Conservation (phyloP, 129 eudicot species). For the Flaveria ramosissima region DNA sequence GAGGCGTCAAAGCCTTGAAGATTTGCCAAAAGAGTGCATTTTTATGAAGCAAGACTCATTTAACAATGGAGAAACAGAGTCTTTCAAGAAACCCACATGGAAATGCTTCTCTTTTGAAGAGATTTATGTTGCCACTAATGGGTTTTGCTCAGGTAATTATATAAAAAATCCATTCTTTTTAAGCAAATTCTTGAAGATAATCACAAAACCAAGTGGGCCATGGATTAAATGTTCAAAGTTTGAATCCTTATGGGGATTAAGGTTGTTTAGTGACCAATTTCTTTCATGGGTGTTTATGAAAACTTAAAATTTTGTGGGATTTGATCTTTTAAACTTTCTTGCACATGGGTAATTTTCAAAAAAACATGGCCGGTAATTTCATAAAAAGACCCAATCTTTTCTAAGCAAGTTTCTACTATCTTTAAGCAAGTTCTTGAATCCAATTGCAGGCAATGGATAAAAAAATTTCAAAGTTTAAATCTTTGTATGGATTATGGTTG, state of each 20-base stretch:
- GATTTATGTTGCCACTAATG: constrained; percentile 80
- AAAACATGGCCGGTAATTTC: no score
- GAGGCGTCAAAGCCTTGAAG: constrained; percentile 64
- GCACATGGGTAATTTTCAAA: no score
- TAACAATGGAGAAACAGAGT: constrained; percentile 39
- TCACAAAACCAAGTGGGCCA: neutral
- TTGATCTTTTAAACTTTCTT: no score
- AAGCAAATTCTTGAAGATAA: neutral
- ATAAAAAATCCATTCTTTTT: neutral
- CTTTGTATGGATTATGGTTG: constrained; percentile 16
- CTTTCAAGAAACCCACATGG: constrained; percentile 68
- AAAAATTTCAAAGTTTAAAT: constrained; percentile 29
- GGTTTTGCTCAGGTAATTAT: constrained; percentile 69
- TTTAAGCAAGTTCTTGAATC: neutral
- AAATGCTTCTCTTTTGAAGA: constrained; percentile 84
- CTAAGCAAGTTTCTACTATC: no score
- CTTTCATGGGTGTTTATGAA: neutral
- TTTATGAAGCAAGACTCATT: constrained; percentile 35
- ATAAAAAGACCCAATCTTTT: no score
- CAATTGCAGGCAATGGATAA: neutral
- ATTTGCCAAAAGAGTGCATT: constrained; percentile 43
- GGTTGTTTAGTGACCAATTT: neutral
- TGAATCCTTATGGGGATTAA: neutral
- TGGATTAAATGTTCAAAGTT: neutral
- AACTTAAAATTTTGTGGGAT: no score